These are phyloP conservation scores for Geranomyces variabilis DNA, from an alignment of 192 early-diverging fungal genomes.

Conservation along the genomic window DNA sequence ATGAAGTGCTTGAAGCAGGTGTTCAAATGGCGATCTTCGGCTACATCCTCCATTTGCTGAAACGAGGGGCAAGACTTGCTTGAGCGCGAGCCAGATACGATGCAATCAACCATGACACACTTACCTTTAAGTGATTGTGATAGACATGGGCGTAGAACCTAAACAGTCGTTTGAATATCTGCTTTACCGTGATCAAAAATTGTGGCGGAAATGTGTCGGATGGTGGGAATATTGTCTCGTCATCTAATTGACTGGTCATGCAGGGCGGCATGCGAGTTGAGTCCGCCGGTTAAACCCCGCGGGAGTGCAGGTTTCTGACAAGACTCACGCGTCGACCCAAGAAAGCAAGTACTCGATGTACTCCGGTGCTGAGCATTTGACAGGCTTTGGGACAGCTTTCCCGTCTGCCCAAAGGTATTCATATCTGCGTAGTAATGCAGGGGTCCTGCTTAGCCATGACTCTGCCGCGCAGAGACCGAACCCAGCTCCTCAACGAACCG, in stretches of 20 bases:
- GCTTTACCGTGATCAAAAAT: slow-evolving; percentile 28
- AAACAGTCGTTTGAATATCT: slow-evolving; percentile 44
- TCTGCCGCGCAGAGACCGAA: no score
- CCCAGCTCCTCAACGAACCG: background rate
- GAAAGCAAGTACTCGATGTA: slow-evolving; percentile 41
- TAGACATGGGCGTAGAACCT: slow-evolving; percentile 45
- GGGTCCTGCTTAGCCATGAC: no score
- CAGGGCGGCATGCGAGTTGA: background rate
- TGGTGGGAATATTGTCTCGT: slow-evolving; percentile 34
- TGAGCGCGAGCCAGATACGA: background rate
- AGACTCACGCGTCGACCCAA: slow-evolving; percentile 39
- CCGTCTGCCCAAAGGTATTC: slow-evolving; percentile 50
- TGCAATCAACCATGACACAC: background rate
- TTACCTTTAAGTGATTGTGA: slow-evolving; percentile 42
- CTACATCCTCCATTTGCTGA: slow-evolving; percentile 46
- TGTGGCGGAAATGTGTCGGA: slow-evolving; percentile 36
- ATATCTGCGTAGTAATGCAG: slow-evolving; percentile 24
- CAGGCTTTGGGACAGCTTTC: slow-evolving; percentile 39
- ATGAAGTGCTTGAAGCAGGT: slow-evolving; percentile 48
- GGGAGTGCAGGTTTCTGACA: no score
- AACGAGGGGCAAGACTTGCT: background rate
- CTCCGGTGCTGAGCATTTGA: slow-evolving; percentile 34
- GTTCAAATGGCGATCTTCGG: slow-evolving; percentile 48
- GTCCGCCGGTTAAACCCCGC: no score
- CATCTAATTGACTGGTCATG: slow-evolving; percentile 31